Conservation (phyloP, 768 basidiomycete species). For the Atractiella rhizophila region DNA sequence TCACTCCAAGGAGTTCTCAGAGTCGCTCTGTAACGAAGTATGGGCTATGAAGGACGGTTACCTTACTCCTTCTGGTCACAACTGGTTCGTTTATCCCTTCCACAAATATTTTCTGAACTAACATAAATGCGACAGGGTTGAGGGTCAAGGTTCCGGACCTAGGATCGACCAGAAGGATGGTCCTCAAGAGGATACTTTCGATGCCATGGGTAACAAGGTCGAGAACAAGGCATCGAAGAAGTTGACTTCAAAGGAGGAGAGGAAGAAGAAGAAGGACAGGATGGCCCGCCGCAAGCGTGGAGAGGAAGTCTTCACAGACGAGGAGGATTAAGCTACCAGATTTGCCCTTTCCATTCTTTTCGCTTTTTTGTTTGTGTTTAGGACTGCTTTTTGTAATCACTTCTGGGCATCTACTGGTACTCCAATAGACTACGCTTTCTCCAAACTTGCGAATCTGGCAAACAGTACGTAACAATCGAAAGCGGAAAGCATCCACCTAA, state of each 20-base stretch:
- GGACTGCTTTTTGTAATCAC: no score
- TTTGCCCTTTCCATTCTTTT: no score
- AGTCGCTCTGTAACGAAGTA: slow-evolving; percentile 88
- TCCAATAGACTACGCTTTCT: no score
- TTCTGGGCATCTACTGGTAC: no score
- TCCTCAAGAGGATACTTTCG: slow-evolving; percentile 71
- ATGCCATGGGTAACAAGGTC: slow-evolving; percentile 97
- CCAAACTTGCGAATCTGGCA: no score
- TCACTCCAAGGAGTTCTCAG: slow-evolving; percentile 60
- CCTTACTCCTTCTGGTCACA: slow-evolving; percentile 89
- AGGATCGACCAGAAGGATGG: slow-evolving; percentile 85
- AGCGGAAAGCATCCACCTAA: no score
- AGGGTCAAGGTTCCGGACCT: slow-evolving; percentile 83
- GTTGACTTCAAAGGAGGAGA: slow-evolving; percentile 39
- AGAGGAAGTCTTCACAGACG: slow-evolving; percentile 35
- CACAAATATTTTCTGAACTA: slow-evolving; percentile 27
- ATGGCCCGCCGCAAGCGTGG: slow-evolving; percentile 66
- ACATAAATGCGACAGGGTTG: slow-evolving; percentile 92
- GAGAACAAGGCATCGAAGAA: slow-evolving; percentile 24
- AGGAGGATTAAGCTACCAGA: slow-evolving; percentile 17
- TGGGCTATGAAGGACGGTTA: slow-evolving; percentile 98
- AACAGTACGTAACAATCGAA: no score
- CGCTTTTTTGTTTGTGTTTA: no score
- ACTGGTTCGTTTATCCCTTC: not conserved
- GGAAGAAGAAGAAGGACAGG: slow-evolving; percentile 93